Evolutionary conservation across 768 basidiomycete species (phyloP), one percentile per base, ranked within the genome.

Genomic region (Hygrophoropsis aurantiaca): DNA sequence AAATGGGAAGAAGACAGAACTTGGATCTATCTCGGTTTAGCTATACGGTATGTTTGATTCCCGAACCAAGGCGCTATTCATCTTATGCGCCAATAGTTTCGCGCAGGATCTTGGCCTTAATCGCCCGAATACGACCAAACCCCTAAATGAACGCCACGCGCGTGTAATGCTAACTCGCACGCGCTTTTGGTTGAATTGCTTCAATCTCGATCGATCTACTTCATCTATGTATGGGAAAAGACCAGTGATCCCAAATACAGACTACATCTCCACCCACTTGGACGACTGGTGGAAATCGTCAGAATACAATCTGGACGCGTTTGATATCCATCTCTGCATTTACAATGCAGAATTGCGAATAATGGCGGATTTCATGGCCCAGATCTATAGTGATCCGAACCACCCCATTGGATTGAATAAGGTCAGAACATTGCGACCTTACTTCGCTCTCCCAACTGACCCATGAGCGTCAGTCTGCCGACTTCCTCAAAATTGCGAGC

Each of bases 31-130:
- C 82, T 94, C 18, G 93, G 93, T 6, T 73, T 94, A 23, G 92
- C 90, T 7, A 92, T 94, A 50, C 77, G 91, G 89, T 87, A 56
- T 24, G 69, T 50, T n/a, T 19, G 23, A 36, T 11, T 24, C n/a
- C 13, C 4, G 9, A 13, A 18, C 23, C 21, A 38, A 38, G 20
- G 20, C 5, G 20, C 5, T 9, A 21, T 38, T 30, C 53, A 18
- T 40, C 45, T 56, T 30, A 54, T 41, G 42, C n/a, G 13, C 42
- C 39, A 13, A 40, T 46, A 94, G 93, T 51, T 81, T 90, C 49
- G 94, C 93, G 1, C 90, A 84, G 20, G 93, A 95, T 61, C 74
- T 97, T 19, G 94, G 94, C 58, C 75, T 97, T 30, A 89, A 97
- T 56, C 76, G 86, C 24, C 88, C 87, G 2, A 76, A 77, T 35